Conservation (phyloP, 495 filamentous ascomycete species). For the Tuber borchii region DNA sequence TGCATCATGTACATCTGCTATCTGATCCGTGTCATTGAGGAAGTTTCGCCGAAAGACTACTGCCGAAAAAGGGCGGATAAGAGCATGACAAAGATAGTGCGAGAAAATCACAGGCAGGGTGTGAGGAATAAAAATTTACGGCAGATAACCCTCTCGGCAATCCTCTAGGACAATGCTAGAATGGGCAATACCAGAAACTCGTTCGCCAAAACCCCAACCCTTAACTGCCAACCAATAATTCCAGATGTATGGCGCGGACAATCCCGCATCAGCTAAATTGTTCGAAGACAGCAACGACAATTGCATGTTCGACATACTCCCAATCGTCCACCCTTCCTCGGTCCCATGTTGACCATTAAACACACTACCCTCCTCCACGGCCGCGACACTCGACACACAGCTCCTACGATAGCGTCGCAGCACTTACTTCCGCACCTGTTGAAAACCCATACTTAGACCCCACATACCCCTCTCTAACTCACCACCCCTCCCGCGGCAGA, state of each 20-base stretch:
- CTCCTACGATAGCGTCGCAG: not conserved
- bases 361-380: not conserved
- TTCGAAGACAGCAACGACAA: not conserved
- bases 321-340: not conserved
- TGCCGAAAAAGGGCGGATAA: slow-evolving; percentile 83
- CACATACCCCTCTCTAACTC: not conserved
- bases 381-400: not conserved
- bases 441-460: not conserved
- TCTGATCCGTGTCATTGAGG: slow-evolving; percentile 81
- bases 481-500: not conserved
- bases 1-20: slow-evolving; percentile 74
- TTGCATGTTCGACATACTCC: not conserved
- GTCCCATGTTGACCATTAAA: not conserved
- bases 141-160: slow-evolving; percentile 62
- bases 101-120: slow-evolving; percentile 74
- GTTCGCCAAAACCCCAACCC: not conserved
- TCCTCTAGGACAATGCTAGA: not conserved
- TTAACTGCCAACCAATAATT: not conserved
- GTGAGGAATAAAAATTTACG: slow-evolving; percentile 63
- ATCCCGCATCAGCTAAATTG: not conserved
- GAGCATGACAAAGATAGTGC: slow-evolving; percentile 71
- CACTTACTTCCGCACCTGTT: not conserved
- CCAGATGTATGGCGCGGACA: not conserved
- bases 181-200: not conserved
- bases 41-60: slow-evolving; percentile 69